Conservation (phyloP, 192 early-diverging fungal genomes). For the Podila verticillata region DNA sequence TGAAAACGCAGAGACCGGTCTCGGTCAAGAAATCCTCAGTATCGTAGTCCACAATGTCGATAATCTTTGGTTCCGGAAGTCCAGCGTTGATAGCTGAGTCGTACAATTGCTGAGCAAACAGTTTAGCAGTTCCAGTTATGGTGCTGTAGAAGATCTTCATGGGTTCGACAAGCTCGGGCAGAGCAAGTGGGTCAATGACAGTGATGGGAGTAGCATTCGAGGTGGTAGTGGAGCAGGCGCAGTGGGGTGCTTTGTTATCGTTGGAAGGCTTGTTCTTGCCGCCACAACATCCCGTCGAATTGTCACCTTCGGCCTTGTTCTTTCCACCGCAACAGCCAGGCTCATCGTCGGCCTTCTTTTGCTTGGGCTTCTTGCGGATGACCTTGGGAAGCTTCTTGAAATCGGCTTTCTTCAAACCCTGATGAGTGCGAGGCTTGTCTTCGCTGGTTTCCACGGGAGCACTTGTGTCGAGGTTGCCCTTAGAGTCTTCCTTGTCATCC, state of each 20-base stretch:
- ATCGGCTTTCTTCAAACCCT: conserved; percentile 46
- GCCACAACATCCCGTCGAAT: conserved; percentile 44
- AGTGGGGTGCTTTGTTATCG: not conserved
- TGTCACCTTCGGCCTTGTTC: conserved; percentile 41
- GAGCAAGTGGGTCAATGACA: conserved; percentile 23
- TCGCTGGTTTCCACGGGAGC: conserved; percentile 12
- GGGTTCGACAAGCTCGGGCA: conserved; percentile 37
- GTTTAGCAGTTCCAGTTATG: conserved; percentile 65
- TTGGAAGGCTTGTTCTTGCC: conserved; percentile 27
- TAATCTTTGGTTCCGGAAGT: conserved; percentile 43
- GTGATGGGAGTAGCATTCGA: not conserved
- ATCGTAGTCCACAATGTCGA: conserved; percentile 73
- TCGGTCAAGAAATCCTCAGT: conserved; percentile 68
- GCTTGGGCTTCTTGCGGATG: conserved; percentile 51
- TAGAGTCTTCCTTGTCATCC: not conserved
- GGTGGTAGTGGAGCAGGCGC: conserved; percentile 22
- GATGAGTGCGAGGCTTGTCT: conserved; percentile 25
- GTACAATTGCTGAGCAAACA: conserved; percentile 56
- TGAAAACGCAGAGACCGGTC: conserved; percentile 65
- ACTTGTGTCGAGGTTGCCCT: not conserved
- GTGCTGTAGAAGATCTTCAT: conserved; percentile 68
- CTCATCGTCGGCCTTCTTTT: conserved; percentile 26
- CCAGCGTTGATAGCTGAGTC: conserved; percentile 25
- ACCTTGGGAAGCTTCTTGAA: conserved; percentile 44
- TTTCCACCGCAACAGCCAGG: conserved; percentile 48